Evolutionary conservation across 2,329 filamentous ascomycete species (phyloP).

Genomic region (Podosphaera xanthii): DNA sequence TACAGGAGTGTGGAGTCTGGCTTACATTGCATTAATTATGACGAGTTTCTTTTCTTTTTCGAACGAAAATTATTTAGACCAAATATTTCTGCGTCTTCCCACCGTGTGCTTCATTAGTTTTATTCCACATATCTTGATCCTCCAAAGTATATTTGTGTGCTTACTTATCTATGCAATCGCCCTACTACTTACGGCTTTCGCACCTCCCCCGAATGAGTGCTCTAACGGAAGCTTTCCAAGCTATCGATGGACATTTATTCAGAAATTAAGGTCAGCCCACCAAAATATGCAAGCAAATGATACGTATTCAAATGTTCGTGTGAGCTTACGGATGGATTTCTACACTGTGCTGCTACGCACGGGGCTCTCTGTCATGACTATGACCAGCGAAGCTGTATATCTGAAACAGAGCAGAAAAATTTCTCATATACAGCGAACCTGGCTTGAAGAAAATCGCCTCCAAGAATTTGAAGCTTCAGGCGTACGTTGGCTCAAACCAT

Average conservation of each 20-base stretch:
- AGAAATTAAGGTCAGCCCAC: slow-evolving; percentile 49
- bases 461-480: slow-evolving; percentile 42
- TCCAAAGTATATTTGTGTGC: slow-evolving; percentile 58
- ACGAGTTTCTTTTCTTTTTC: slow-evolving; percentile 48
- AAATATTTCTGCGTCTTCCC: slow-evolving; percentile 64
- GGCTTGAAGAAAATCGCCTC: slow-evolving; percentile 74
- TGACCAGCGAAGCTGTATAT: slow-evolving; percentile 88
- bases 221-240: slow-evolving; percentile 12
- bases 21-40: slow-evolving; percentile 68
- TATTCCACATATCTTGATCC: slow-evolving; percentile 74
- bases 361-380: slow-evolving; percentile 72
- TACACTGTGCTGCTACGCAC: slow-evolving; percentile 74
- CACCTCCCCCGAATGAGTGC: slow-evolving; percentile 15
- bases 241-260: slow-evolving; percentile 20
- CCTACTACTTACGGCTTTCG: slow-evolving; percentile 50
- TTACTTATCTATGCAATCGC: slow-evolving; percentile 56
- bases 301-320: slow-evolving; percentile 55
- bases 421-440: slow-evolving; percentile 53
- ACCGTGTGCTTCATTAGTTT: slow-evolving; percentile 91
- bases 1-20: slow-evolving; percentile 73
- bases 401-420: slow-evolving; percentile 71
- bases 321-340: slow-evolving; percentile 81
- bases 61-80: slow-evolving; percentile 31
- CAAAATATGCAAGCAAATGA: slow-evolving; percentile 82
- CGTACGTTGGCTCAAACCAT: slow-evolving; percentile 16